phyloP scores from a whole-genome alignment of 495 filamentous ascomycete genomes.

The Hypoxylon subgilvum region DNA sequence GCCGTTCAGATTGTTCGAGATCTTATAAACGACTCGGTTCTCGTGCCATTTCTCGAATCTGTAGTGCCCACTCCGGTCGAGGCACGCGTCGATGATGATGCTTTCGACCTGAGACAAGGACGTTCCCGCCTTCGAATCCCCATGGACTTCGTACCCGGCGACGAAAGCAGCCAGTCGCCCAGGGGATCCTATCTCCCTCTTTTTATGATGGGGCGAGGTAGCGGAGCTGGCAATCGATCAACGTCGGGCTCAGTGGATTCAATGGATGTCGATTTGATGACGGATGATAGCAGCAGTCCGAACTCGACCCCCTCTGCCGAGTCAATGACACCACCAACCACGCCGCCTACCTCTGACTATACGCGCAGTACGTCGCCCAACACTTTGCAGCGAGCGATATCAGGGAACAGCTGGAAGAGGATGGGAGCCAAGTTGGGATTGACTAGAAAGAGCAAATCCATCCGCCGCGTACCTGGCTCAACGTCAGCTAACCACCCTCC shows the following conservation, averaged over 20 bases:
- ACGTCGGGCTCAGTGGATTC: conserved; percentile 46
- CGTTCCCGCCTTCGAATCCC: conserved; percentile 49
- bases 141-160: conserved; percentile 41
- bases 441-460: conserved; percentile 60
- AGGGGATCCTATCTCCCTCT: conserved; percentile 53
- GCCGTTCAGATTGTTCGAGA: conserved; percentile 93
- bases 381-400: conserved; percentile 58
- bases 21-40: conserved; percentile 94
- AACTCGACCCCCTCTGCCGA: conserved; percentile 60
- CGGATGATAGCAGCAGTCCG: conserved; percentile 59
- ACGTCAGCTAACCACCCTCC: conserved; percentile 47
- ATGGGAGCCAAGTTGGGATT: conserved; percentile 79
- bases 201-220: conserved; percentile 48
- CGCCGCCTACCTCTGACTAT: conserved; percentile 73
- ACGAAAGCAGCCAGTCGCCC: conserved; percentile 51
- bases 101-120: conserved; percentile 47
- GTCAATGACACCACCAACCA: conserved; percentile 89
- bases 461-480: conserved; percentile 47
- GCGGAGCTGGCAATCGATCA: conserved; percentile 44
- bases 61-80: conserved; percentile 49
- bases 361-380: conserved; percentile 56
- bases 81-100: conserved; percentile 36
- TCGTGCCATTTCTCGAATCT: conserved; percentile 79
- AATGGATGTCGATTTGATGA: conserved; percentile 48
- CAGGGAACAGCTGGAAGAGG: conserved; percentile 79